Evolutionary conservation across 2,329 filamentous ascomycete genomes (phyloP), one percentile per base, ranked within the genome.

Genomic region (Drechslera avenae): DNA sequence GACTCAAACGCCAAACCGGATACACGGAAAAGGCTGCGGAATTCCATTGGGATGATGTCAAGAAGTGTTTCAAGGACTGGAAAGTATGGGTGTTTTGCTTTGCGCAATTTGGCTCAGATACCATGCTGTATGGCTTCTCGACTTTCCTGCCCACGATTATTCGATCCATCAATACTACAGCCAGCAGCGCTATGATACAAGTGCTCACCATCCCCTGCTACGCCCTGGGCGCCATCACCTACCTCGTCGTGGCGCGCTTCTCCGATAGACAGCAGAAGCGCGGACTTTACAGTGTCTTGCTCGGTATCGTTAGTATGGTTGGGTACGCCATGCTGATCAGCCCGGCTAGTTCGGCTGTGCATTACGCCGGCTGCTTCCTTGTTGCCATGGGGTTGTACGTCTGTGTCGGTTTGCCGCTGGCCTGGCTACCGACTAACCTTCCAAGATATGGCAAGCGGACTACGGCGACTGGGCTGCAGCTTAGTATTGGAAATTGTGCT

Each of bases 71-170:
- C 52, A 81, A 78, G 56, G 89, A 93, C 71, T 91, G 87, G 87
- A 91, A 88, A 68, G 83, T 90, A 18, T 90, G 86, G 79, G 74
- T 81, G 1, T 91, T 91, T 67, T 86, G 81, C 56, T 70, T 84
- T 31, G 87, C 79, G 4, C 87, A 90, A 68, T 91, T 91, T 65
- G 87, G 88, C 4, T 80, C 82, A 13, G 87, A 91, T 63, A 89
- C 86, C 1, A 88, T 91, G 83, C 78, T 92, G 0, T 92, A 92
- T 64, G 87, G 88, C 4, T 91, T 86, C 71, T 87, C 85, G 41
- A 91, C 87, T 0, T 92, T 92, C 66, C 74, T 93, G 36, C 89
- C 89, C 0, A 91, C 88, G 4, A 92, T 93, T 58, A 90, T 93
- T 69, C 78, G 83, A 34, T 85, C 81, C 3, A 82, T 92, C 43